Percentiles rank a stretch among this genome's conserved stretches.
These are phyloP conservation scores for Diplosphaera chodatii DNA, from an alignment of 139 green algal genomes.

Conservation along the genomic window DNA sequence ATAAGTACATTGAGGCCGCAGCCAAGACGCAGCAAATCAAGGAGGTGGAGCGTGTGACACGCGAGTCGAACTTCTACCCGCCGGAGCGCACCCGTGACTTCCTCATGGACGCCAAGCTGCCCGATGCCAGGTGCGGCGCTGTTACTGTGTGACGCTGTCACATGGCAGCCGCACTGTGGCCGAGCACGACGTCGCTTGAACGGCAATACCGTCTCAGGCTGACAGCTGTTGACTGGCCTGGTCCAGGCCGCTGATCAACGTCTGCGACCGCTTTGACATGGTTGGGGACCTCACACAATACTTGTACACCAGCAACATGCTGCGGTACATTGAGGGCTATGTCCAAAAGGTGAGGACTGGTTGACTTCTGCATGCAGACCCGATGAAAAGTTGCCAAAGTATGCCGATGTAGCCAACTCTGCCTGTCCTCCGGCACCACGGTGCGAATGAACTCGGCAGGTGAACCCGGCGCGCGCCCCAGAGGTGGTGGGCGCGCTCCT, in stretches of 20 bases:
- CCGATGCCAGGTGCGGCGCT: conserved; percentile 73
- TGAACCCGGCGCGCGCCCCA: not conserved
- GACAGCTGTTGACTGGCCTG: too few species aligned
- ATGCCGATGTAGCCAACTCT: too few species aligned
- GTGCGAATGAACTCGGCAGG: too few species aligned
- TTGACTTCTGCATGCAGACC: too few species aligned
- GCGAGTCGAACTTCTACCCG: conserved; percentile 86
- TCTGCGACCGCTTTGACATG: conserved; percentile 96
- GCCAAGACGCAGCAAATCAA: conserved; percentile 78
- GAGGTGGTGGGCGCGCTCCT: conserved; percentile 92
- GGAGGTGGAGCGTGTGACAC: conserved; percentile 96
- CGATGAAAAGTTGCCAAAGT: too few species aligned
- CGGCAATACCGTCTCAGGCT: too few species aligned
- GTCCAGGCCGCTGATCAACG: conserved; percentile 96
- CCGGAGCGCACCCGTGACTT: conserved; percentile 87
- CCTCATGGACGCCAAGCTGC: conserved; percentile 98
- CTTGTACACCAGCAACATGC: conserved; percentile 87
- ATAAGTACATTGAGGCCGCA: conserved; percentile 99
- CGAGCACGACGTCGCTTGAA: too few species aligned
- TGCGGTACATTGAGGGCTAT: conserved; percentile 98
- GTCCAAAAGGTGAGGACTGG: conserved; percentile 99
- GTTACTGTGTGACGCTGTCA: too few species aligned
- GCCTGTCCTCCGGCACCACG: too few species aligned
- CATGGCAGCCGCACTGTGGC: too few species aligned
- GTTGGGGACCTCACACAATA: conserved; percentile 92